Percentiles rank a stretch among this genome's conserved stretches.
phyloP scores from a whole-genome alignment of 2,329 filamentous ascomycete species.

The Incumbomyces lentus region DNA sequence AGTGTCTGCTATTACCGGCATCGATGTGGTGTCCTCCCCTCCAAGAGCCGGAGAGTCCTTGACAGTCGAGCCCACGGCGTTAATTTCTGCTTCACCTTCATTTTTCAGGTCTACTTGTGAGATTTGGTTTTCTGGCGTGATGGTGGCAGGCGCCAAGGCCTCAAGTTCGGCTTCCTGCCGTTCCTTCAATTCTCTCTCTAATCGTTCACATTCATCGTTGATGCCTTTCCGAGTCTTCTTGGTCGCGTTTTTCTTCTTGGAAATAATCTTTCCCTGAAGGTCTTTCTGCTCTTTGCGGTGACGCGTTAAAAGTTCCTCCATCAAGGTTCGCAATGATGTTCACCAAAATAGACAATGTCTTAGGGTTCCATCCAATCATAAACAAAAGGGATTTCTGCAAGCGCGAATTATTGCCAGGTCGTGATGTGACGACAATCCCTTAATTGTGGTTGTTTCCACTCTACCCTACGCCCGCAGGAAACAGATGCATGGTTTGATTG shows the following conservation, averaged over 20 bases:
- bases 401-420: background rate
- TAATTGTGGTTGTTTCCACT: background rate
- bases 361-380: too few species aligned
- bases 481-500: background rate
- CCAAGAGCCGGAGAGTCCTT: background rate
- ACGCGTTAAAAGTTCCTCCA: constrained; percentile 67
- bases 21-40: constrained; percentile 9
- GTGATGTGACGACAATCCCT: background rate
- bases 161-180: constrained; percentile 33
- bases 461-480: background rate
- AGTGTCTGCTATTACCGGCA: constrained; percentile 10
- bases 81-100: background rate
- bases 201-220: constrained; percentile 52
- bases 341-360: too few species aligned
- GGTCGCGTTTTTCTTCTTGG: constrained; percentile 92
- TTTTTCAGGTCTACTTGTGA: background rate
- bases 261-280: constrained; percentile 72
- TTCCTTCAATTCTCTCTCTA: constrained; percentile 47
- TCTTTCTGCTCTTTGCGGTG: constrained; percentile 86
- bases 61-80: background rate
- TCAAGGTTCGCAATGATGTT: constrained; percentile 23
- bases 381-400: too few species aligned
- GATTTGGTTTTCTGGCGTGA: background rate
- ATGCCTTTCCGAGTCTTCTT: constrained; percentile 67
- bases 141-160: constrained; percentile 15